Evolutionary conservation across 306 rosid genomes (phyloP).

Genomic region (Cotoneaster glaucophyllus): DNA sequence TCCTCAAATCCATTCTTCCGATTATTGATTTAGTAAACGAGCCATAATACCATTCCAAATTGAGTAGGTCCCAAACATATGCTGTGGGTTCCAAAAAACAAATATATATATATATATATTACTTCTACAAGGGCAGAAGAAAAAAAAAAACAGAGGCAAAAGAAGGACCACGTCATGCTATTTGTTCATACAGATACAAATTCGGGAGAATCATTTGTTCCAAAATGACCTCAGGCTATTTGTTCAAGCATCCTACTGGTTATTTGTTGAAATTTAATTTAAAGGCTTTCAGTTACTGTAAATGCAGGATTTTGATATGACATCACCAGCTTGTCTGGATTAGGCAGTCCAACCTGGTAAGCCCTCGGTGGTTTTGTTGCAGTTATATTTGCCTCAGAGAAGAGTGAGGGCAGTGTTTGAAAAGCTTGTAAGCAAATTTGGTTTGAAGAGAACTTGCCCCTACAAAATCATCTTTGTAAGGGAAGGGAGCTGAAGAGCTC

Average conservation of each 20-base stretch:
- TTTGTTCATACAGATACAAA: neutral
- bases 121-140: neutral
- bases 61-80: neutral
- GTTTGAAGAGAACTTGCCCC: neutral
- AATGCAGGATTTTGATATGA: neutral
- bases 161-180: neutral
- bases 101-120: neutral
- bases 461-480: neutral
- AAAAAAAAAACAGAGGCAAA: neutral
- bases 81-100: neutral
- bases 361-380: neutral
- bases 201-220: neutral
- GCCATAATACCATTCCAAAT: neutral
- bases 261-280: neutral
- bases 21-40: neutral
- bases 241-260: neutral
- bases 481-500: neutral
- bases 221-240: neutral
- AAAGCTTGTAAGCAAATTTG: neutral
- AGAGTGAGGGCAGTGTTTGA: neutral
- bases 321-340: neutral
- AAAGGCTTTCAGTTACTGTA: neutral
- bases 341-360: neutral
- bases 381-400: neutral
- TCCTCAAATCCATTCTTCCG: neutral